Conservation (phyloP, 768 basidiomycete genomes). For the Tylopilus cervinicoccineus region DNA sequence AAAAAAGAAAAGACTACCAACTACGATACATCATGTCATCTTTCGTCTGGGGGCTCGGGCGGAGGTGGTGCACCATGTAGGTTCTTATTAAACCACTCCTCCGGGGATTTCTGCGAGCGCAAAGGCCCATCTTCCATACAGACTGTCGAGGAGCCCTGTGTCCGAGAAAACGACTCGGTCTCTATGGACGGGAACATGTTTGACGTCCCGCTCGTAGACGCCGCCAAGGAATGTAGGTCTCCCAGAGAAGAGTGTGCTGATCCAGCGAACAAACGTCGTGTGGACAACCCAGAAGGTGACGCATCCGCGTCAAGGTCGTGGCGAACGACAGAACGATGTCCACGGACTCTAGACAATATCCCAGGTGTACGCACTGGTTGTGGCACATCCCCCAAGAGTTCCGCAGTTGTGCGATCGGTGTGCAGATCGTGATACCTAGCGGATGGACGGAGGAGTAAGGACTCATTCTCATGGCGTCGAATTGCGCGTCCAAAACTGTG, state of each 20-base stretch:
- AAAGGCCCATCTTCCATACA: slow-evolving; percentile 7
- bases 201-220: slow-evolving; percentile 15
- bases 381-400: slow-evolving; percentile 4
- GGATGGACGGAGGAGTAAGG: slow-evolving; percentile 1
- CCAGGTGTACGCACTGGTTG: background rate
- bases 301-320: background rate
- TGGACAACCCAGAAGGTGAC: background rate
- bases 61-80: background rate
- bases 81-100: slow-evolving; percentile 9
- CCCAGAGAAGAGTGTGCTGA: slow-evolving; percentile 5
- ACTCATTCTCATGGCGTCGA: slow-evolving; percentile 6
- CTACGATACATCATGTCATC: slow-evolving; percentile 2
- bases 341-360: slow-evolving; percentile 1
- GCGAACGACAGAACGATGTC: background rate
- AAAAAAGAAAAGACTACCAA: background rate
- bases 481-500: slow-evolving; percentile 7
- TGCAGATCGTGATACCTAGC: slow-evolving; percentile 4
- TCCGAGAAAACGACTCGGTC: slow-evolving; percentile 6
- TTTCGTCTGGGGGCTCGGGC: slow-evolving; percentile 6
- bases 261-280: slow-evolving; percentile 7
- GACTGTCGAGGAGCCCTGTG: background rate
- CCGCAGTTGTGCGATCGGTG: slow-evolving; percentile 6
- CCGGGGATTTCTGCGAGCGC: background rate
- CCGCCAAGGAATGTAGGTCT: slow-evolving; percentile 9
- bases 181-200: slow-evolving; percentile 10